Percentiles rank a stretch among this genome's conserved stretches.
phyloP scores from a whole-genome alignment of 441 rosid species.

The Eugenia klotzschiana region DNA sequence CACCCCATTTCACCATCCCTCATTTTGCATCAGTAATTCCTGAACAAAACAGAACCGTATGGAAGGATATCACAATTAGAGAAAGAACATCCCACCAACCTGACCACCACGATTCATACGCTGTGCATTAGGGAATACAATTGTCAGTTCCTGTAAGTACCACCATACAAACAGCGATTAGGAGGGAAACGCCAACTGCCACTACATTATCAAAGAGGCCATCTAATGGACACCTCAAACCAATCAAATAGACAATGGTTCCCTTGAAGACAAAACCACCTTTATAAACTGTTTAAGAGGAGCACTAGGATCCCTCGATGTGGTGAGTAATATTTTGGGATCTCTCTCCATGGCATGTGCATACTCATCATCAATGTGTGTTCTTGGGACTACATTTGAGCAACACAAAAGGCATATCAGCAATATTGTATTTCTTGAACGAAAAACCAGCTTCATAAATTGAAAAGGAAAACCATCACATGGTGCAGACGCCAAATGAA shows the following conservation, averaged over 20 bases:
- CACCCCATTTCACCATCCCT: neutral
- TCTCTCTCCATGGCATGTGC: slow-evolving; percentile 57
- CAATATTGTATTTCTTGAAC: neutral
- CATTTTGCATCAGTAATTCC: neutral
- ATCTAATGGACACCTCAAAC: neutral
- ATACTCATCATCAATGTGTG: slow-evolving; percentile 84
- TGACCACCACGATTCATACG: slow-evolving; percentile 83
- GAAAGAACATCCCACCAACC: slow-evolving; percentile 18
- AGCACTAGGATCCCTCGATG: slow-evolving; percentile 81
- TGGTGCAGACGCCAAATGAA: neutral
- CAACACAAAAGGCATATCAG: neutral
- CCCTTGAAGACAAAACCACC: slow-evolving; percentile 16
- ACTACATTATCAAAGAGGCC: neutral
- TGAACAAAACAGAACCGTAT: neutral
- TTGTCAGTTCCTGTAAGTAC: slow-evolving; percentile 53
- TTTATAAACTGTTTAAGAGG: slow-evolving; percentile 66
- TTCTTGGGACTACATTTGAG: slow-evolving; percentile 42
- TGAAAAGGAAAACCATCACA: neutral
- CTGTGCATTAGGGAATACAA: slow-evolving; percentile 69
- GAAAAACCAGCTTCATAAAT: neutral
- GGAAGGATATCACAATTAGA: neutral
- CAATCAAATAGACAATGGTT: neutral
- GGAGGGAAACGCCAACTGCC: neutral
- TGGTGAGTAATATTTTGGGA: slow-evolving; percentile 75
- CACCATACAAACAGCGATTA: neutral